Evolutionary conservation across 2,329 filamentous ascomycete genomes (phyloP), one percentile per base, ranked within the genome.

Genomic region (Pseudogymnoascus sp.): DNA sequence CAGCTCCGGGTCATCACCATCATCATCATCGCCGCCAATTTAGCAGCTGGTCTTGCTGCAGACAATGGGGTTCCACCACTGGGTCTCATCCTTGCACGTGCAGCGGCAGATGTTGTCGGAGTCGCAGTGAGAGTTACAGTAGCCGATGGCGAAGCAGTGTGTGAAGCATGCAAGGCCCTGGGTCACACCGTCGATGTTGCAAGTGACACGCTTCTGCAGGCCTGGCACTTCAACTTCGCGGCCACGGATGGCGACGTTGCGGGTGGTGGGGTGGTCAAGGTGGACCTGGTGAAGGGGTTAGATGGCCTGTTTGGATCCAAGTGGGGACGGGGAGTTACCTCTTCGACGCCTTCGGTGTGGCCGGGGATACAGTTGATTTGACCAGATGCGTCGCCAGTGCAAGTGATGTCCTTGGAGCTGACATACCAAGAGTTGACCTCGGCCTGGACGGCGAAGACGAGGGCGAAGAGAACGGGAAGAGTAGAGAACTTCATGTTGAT

Each of bases 141-240:
- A 64, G 12, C 63, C 63, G 1, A 60, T 46, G 37, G 22, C 31
- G 24, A 64, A 60, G 63, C 63, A 64, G 38, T 64, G 63, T 4
- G 43, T 62, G 46, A 60, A 64, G 61, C 63, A 64, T 11, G 63
- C 61, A 26, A 56, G 41, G 12, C 61, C 63, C 38, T 63, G 24
- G 14, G 60, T 62, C 19, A 62, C 60, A 38, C 60, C 60, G 38
- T 62, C 60, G 14, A 64, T 53, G 63, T 64, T 64, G 60, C 63
- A 64, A 43, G 63, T 64, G 61, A 64, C 61, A 33, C 63, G 61
- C 63, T 64, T 64, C 28, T 64, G 43, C 33, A 64, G 63, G 31
- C 50, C 50, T 56, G 50, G 50, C 28, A 62, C 46, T 53, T 40
- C 46, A n/a, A 62, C 19, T 33, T 64, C 61, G 24, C 63, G 63